Evolutionary conservation across 768 basidiomycete species (phyloP).

Genomic region (Mycena venus): DNA sequence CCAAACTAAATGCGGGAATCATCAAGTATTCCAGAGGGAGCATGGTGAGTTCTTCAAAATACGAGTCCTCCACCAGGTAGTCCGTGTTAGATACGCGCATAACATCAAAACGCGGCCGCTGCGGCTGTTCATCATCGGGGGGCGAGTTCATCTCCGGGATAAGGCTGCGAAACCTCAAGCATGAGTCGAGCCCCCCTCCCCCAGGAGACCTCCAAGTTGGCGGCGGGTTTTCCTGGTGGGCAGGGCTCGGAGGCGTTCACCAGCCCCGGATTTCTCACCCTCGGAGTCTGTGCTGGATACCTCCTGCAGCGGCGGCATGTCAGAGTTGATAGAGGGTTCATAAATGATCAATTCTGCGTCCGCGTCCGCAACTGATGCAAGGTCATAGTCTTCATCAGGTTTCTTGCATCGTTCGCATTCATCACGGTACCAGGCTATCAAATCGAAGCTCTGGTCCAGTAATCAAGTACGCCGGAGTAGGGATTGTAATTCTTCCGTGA

Average conservation of each 20-base stretch:
- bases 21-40: too few relatives aligned
- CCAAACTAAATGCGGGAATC: too few relatives aligned
- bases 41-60: too few relatives aligned
- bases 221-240: background rate
- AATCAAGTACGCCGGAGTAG: background rate
- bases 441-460: background rate
- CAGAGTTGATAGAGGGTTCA: background rate
- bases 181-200: background rate
- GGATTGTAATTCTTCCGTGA: background rate
- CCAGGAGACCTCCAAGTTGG: background rate
- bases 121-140: too few relatives aligned
- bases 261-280: too few relatives aligned
- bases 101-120: too few relatives aligned
- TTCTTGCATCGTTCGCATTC: background rate
- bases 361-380: background rate
- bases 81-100: too few relatives aligned
- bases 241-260: too few relatives aligned
- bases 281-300: background rate
- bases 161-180: background rate
- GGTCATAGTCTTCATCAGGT: background rate
- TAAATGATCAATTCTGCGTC: background rate
- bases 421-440: background rate
- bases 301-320: background rate
- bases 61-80: too few relatives aligned
- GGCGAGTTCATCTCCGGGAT: background rate